Evolutionary conservation across 2,329 filamentous ascomycete species (phyloP).

Genomic region (Whalleya microplaca): DNA sequence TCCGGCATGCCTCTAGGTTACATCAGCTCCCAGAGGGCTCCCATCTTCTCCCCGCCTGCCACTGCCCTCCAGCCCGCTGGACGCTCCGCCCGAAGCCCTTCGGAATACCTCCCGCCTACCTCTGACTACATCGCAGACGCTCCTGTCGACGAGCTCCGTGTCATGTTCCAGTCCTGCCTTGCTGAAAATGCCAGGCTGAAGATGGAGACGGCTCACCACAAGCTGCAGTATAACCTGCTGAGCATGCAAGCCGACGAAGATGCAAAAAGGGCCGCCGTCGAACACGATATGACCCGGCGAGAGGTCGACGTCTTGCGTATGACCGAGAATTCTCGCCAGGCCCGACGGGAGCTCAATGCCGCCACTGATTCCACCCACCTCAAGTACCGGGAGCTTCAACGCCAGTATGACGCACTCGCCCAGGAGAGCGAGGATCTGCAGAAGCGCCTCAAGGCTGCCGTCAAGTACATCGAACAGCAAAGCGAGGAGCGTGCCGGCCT

Average conservation of each 20-base stretch:
- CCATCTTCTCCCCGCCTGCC: conserved; percentile 58
- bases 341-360: conserved; percentile 55
- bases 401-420: conserved; percentile 67
- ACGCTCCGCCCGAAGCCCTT: conserved; percentile 20
- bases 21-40: conserved; percentile 49
- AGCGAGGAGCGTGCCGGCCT: conserved; percentile 73
- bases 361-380: conserved; percentile 57
- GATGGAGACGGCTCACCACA: conserved; percentile 86
- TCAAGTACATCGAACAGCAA: conserved; percentile 77
- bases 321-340: conserved; percentile 70
- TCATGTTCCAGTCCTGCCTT: conserved; percentile 58
- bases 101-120: conserved; percentile 53
- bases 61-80: conserved; percentile 40
- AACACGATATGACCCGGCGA: conserved; percentile 86
- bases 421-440: conserved; percentile 68
- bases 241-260: conserved; percentile 84
- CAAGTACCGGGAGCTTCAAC: conserved; percentile 65
- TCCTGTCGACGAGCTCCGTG: conserved; percentile 58
- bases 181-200: conserved; percentile 66
- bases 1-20: conserved; percentile 37
- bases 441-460: conserved; percentile 71
- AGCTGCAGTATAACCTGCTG: conserved; percentile 84
- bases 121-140: conserved; percentile 56
- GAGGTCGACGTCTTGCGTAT: conserved; percentile 84
- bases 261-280: conserved; percentile 83